Evolutionary conservation across 1,284 basidiomycete species (phyloP), one percentile per base, ranked within the genome.

Genomic region (Ustilago xerochloae): DNA sequence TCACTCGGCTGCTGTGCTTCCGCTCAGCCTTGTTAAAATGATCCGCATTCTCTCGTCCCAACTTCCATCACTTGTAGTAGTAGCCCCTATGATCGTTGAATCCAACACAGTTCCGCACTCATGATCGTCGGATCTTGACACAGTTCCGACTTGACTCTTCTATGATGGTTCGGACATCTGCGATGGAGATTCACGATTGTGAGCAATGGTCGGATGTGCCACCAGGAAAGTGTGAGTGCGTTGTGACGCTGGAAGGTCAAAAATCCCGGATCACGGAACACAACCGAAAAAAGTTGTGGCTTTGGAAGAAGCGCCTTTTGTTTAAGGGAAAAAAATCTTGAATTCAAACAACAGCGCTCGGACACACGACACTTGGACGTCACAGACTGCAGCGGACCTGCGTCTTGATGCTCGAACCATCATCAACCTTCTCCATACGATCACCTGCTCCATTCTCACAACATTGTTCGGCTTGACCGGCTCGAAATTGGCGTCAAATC

Each of bases 41-140:
- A 49, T 20, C 10, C 13, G 43, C 18, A 38, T 6, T 28, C n/a
- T 35, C 20, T 16, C 56, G 12, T 32, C 26, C 30, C 22, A 7
- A 22, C 26, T 16, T 58, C 45, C n/a, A n/a, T n/a, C n/a, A n/a
- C n/a, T n/a, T 50, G 36, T 47, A 48, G 56, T 58, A 49, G 47
- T 58, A 58, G 47, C 35, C n/a, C 39, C 13, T 15, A 22, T 29
- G 47, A 22, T 35, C 28, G n/a, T 49, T 33, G 47, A 49, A 35
- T 33, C 13, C 47, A n/a, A n/a, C n/a, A n/a, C n/a, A n/a, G n/a
- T n/a, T n/a, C n/a, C n/a, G n/a, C n/a, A n/a, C n/a, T n/a, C n/a
- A n/a, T n/a, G n/a, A n/a, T n/a, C n/a, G n/a, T n/a, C n/a, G n/a
- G n/a, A n/a, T n/a, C n/a, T n/a, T n/a, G n/a, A n/a, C n/a, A n/a